Evolutionary conservation across 2,329 filamentous ascomycete genomes (phyloP).

Genomic region (Arthrinium phaeospermum): DNA sequence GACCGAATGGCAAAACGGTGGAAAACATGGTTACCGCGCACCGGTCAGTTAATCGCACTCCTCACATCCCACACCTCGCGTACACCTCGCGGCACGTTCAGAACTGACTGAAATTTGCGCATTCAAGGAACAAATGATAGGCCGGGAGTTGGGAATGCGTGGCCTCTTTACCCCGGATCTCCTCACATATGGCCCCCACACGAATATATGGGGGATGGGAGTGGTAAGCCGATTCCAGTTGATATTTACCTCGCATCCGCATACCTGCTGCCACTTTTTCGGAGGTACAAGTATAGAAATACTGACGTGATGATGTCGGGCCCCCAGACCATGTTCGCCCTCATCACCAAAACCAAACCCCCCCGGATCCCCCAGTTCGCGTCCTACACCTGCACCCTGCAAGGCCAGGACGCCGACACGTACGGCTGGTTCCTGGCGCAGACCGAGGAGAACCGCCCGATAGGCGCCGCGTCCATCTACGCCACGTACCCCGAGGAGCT

Average conservation of each 20-base stretch:
- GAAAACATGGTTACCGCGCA: neutral
- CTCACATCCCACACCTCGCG: neutral
- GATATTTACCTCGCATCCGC: neutral
- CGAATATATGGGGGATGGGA: conserved; percentile 12
- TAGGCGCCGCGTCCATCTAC: neutral
- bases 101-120: neutral
- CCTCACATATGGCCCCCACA: neutral
- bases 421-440: conserved; percentile 10
- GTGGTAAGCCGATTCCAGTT: neutral
- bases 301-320: neutral
- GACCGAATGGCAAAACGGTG: neutral
- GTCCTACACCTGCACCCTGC: neutral
- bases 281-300: neutral
- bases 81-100: too few relatives aligned
- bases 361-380: neutral
- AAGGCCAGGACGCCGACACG: neutral
- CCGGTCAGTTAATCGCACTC: neutral
- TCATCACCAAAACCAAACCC: neutral
- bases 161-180: neutral
- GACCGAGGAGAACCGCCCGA: neutral
- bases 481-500: neutral
- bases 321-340: neutral
- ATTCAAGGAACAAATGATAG: neutral
- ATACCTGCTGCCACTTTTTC: neutral
- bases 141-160: too few relatives aligned